Evolutionary conservation across 1,284 basidiomycete species (phyloP).

Genomic region (Ustilago hordei): DNA sequence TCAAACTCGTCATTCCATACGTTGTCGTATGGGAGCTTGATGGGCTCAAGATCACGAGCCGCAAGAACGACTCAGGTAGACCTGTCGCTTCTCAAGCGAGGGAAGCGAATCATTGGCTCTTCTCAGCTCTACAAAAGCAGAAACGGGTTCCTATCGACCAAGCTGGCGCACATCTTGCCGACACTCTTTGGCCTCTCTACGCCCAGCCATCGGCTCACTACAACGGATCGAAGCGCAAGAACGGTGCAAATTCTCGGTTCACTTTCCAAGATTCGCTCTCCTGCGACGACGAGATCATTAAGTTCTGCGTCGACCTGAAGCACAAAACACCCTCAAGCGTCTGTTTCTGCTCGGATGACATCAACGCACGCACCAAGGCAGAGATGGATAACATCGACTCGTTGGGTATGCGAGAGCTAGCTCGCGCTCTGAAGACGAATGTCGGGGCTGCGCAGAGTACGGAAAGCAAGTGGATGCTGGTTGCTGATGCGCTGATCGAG

Average conservation of each 20-base stretch:
- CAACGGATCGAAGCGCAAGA: conserved; percentile 7
- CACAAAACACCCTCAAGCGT: conserved; percentile 21
- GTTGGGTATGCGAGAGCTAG: conserved; percentile 41
- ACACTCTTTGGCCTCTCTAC: conserved; percentile 36
- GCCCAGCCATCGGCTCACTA: conserved; percentile 37
- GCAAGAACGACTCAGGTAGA: conserved; percentile 29
- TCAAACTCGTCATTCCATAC: conserved; percentile 47
- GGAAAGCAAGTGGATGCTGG: conserved; percentile 23
- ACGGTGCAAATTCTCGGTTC: conserved; percentile 1
- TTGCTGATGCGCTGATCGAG: conserved; percentile 43
- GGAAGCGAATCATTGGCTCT: conserved; percentile 49
- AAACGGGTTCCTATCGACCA: conserved; percentile 41
- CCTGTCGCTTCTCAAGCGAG: conserved; percentile 39
- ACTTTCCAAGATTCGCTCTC: conserved; percentile 13
- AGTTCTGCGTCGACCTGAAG: conserved; percentile 41
- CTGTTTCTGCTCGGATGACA: conserved; percentile 49
- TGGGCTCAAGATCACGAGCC: conserved; percentile 37
- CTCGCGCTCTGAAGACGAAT: conserved; percentile 17
- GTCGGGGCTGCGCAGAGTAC: conserved; percentile 27
- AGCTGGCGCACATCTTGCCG: conserved; percentile 17
- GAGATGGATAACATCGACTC: conserved; percentile 42
- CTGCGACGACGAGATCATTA: conserved; percentile 45
- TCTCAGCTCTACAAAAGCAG: conserved; percentile 48
- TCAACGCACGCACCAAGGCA: conserved; percentile 51
- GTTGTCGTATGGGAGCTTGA: conserved; percentile 48